These are phyloP conservation scores for Xylaria cubensis DNA, from an alignment of 495 filamentous ascomycete species.

Conservation along the genomic window DNA sequence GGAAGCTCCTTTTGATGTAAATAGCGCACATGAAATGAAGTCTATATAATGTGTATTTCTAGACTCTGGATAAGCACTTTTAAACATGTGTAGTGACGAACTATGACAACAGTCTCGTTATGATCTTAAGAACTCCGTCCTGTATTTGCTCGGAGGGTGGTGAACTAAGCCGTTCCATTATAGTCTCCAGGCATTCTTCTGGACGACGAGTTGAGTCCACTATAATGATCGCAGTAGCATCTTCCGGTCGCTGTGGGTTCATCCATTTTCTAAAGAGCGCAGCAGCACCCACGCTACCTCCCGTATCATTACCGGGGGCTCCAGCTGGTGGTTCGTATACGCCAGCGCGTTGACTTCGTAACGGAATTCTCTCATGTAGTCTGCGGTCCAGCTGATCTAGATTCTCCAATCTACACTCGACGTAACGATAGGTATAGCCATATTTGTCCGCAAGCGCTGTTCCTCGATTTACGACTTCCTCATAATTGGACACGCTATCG, in stretches of 20 bases:
- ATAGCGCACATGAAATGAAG: neutral
- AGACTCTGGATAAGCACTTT: neutral
- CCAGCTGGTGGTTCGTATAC: neutral
- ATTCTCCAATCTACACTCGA: conserved; percentile 43
- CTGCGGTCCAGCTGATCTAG: conserved; percentile 36
- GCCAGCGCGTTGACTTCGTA: conserved; percentile 11
- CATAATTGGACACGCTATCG: conserved; percentile 40
- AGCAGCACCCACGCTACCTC: neutral
- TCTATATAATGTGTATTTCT: neutral
- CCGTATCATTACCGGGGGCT: neutral
- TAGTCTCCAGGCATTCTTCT: conserved; percentile 4
- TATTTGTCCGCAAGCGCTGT: conserved; percentile 25
- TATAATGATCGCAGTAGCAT: neutral
- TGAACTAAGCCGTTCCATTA: conserved; percentile 6
- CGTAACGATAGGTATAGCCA: conserved; percentile 29
- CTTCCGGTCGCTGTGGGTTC: neutral
- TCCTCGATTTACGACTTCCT: conserved; percentile 32
- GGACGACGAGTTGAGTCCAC: conserved; percentile 1
- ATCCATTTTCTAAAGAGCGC: conserved; percentile 9
- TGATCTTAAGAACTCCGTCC: neutral
- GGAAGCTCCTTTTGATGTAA: neutral
- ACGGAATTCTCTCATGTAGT: conserved; percentile 13
- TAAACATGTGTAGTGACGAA: neutral
- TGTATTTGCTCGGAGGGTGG: neutral
- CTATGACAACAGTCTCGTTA: neutral